These are phyloP conservation scores for Globisporangium carolinianum DNA, from an alignment of 352 stramenopile species.

Conservation along the genomic window DNA sequence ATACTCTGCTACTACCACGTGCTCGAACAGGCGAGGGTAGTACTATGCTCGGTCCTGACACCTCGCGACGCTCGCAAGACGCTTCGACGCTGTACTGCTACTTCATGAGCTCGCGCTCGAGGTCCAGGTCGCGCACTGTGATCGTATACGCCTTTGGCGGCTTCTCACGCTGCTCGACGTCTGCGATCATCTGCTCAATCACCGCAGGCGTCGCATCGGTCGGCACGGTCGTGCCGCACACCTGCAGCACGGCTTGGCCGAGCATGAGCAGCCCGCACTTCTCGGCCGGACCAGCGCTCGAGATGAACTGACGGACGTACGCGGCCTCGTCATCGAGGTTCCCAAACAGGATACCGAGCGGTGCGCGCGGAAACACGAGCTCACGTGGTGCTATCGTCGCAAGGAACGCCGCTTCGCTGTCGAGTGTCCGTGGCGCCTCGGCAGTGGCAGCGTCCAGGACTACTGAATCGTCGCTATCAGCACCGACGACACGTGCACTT, in stretches of 20 bases:
- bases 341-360: slow-evolving; percentile 76
- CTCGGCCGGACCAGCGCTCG: slow-evolving; percentile 62
- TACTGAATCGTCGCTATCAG: no score
- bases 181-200: slow-evolving; percentile 68
- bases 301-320: slow-evolving; percentile 79
- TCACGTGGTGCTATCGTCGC: slow-evolving; percentile 27
- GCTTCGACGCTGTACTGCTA: neutral
- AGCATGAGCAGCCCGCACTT: slow-evolving; percentile 49
- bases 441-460: slow-evolving; percentile 7
- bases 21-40: no score
- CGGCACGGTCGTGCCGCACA: slow-evolving; percentile 63
- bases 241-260: slow-evolving; percentile 67
- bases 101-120: slow-evolving; percentile 79
- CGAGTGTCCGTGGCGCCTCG: neutral
- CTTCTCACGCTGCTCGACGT: slow-evolving; percentile 18
- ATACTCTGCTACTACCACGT: no score
- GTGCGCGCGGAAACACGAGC: slow-evolving; percentile 54
- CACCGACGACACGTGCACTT: no score
- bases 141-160: slow-evolving; percentile 31
- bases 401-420: slow-evolving; percentile 13
- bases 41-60: no score
- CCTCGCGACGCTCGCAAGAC: no score
- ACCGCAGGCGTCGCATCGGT: slow-evolving; percentile 38
- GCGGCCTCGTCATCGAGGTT: slow-evolving; percentile 76
- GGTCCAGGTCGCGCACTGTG: slow-evolving; percentile 71